Conservation (phyloP, 371 early-diverging fungal genomes). For the Mortierella sp. region DNA sequence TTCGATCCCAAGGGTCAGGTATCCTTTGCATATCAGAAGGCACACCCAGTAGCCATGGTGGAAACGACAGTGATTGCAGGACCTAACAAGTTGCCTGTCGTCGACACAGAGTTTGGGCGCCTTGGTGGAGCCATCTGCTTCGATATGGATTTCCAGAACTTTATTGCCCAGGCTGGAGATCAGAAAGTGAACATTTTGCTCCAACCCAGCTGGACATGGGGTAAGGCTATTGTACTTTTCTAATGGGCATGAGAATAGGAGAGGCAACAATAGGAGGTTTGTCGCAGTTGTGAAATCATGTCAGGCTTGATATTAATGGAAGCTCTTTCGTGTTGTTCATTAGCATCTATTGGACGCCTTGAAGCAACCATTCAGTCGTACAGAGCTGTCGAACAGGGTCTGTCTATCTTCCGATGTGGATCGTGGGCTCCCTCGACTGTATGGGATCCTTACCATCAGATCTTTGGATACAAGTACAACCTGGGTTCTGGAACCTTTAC, state of each 20-base stretch:
- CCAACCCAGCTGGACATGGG: constrained; percentile 69
- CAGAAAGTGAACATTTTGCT: constrained; percentile 62
- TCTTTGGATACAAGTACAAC: constrained; percentile 57
- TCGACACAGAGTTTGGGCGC: constrained; percentile 62
- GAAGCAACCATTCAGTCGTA: constrained; percentile 58
- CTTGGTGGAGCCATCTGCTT: constrained; percentile 66
- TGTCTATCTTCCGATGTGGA: constrained; percentile 63
- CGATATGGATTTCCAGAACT: constrained; percentile 62
- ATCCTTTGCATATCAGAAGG: constrained; percentile 62
- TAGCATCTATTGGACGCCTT: constrained; percentile 60
- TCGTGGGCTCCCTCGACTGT: constrained; percentile 64
- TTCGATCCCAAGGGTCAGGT: constrained; percentile 60
- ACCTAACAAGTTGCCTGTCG: constrained; percentile 55
- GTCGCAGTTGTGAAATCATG: too few species aligned
- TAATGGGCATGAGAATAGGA: too few species aligned
- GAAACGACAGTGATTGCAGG: constrained; percentile 56
- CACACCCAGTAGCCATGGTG: constrained; percentile 61
- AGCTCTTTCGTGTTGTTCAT: background rate
- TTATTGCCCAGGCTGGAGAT: constrained; percentile 62
- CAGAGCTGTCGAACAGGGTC: constrained; percentile 66
- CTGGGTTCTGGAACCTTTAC: constrained; percentile 54
- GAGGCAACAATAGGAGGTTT: too few species aligned
- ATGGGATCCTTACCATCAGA: constrained; percentile 59
- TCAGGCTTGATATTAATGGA: background rate
- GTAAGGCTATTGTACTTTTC: constrained; percentile 41